Evolutionary conservation across 1,284 basidiomycete genomes (phyloP).

Genomic region (Ustilago cynodontis): DNA sequence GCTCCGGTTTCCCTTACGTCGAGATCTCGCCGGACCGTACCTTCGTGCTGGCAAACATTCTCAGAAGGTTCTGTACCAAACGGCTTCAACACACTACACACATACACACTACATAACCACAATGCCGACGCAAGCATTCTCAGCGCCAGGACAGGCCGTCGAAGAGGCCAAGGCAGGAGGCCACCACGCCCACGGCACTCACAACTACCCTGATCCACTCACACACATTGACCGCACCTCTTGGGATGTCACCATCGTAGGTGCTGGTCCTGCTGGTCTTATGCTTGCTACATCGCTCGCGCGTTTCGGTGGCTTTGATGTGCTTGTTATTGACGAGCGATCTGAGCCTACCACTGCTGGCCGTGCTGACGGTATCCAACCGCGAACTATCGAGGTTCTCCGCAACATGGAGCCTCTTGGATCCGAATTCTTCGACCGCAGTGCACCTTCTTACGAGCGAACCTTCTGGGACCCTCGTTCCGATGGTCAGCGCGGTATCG

Average conservation of each 20-base stretch:
- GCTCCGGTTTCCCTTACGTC: not conserved
- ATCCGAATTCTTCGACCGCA: conserved; percentile 61
- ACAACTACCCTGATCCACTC: conserved; percentile 59
- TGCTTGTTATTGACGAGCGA: conserved; percentile 69
- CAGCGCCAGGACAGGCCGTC: conserved; percentile 47
- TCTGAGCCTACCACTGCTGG: conserved; percentile 70
- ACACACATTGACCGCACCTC: conserved; percentile 55
- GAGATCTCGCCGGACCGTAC: not conserved
- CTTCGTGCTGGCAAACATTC: not conserved
- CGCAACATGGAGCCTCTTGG: conserved; percentile 69
- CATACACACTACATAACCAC: not conserved
- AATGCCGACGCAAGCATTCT: conserved; percentile 45
- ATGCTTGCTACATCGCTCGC: conserved; percentile 64
- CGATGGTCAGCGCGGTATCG: conserved; percentile 65
- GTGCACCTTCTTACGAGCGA: conserved; percentile 70
- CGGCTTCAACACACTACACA: too few species aligned
- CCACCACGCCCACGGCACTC: conserved; percentile 59
- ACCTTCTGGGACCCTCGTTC: conserved; percentile 71
- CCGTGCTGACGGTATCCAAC: conserved; percentile 71
- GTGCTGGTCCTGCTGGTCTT: conserved; percentile 67
- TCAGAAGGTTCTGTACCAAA: not conserved
- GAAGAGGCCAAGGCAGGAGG: conserved; percentile 56
- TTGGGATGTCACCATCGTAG: conserved; percentile 65
- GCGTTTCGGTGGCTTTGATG: conserved; percentile 63
- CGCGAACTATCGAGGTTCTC: conserved; percentile 77